Evolutionary conservation across 2,329 filamentous ascomycete species (phyloP), one percentile per base, ranked within the genome.

Genomic region (Truncatella angustata): DNA sequence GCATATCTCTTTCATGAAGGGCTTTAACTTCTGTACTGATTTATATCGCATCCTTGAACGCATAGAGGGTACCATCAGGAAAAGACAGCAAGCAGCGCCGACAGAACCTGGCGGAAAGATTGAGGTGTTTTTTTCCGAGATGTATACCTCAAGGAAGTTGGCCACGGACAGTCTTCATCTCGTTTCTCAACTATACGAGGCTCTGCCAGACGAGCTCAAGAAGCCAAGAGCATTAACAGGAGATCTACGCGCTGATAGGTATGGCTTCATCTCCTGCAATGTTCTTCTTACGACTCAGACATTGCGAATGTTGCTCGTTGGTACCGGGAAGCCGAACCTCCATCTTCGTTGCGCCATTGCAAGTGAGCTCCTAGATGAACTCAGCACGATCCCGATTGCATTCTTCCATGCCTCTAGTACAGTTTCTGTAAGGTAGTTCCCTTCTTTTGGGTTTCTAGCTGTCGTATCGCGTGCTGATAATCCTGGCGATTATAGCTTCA

Each of bases 321-420:
- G 40, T 12, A 44, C 40, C 21, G 40, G 40, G 6, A 28, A 20
- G 18, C 40, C 40, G 7, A 44, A 44, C 11, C 12, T 44, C 3
- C 40, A 44, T n/a, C 23, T 44, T 7, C 40, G 40, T 16, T 44
- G 40, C n/a, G 40, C 40, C 23, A 44, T 44, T 44, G 40, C 40
- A 12, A 44, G 40, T 24, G 40, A 44, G 12, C 40, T 44, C 9
- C 40, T 44, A 11, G 40, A 44, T 16, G 20, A 44, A 7, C 24
- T 44, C 11, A 44, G 40, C 21, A 44, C 40, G 14, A 44, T 44
- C 9, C 40, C 40, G 14, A 28, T 44, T 18, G 40, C 21, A 12
- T 44, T 44, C 14, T 44, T 44, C 16, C 40, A 44, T 7, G 40
- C 40, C 16, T 44, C 40, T 1, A 44, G 40, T 16, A 44, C 40